Evolutionary conservation across 2,329 filamentous ascomycete genomes (phyloP).

Genomic region (Coniochaeta sp.): DNA sequence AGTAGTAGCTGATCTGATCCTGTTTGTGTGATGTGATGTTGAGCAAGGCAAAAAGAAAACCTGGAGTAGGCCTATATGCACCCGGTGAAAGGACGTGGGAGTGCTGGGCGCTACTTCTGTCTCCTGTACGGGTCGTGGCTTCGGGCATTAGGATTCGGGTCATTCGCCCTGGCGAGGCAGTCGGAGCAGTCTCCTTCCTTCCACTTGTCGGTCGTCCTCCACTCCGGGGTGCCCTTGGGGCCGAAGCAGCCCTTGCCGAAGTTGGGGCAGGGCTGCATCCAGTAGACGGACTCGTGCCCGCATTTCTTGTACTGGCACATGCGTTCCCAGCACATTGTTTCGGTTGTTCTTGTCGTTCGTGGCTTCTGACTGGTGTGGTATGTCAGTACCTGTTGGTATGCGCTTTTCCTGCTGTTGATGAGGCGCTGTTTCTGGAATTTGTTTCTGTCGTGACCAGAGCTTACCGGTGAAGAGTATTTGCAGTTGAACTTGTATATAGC

Average conservation of each 20-base stretch:
- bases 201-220: not conserved
- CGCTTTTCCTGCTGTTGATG: not conserved
- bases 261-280: constrained; percentile 16
- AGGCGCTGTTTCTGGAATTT: too few relatives aligned
- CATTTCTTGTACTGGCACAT: constrained; percentile 15
- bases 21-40: too few relatives aligned
- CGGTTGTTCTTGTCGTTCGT: not conserved
- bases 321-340: constrained; percentile 17
- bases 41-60: too few relatives aligned
- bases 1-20: too few relatives aligned
- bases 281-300: constrained; percentile 17
- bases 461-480: not conserved
- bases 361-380: not conserved
- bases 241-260: constrained; percentile 17
- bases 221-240: constrained; percentile 4
- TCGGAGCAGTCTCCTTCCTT: constrained; percentile 11
- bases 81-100: not conserved
- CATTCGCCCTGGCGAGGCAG: constrained; percentile 11
- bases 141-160: constrained; percentile 8
- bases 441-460: not conserved
- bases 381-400: not conserved
- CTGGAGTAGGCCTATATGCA: too few relatives aligned
- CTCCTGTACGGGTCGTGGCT: constrained; percentile 14
- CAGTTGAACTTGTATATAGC: not conserved
- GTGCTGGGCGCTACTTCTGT: not conserved